Base-by-base conservation (phyloP, 2,329 filamentous ascomycete genomes). In the Calycina herbarum region DNA sequence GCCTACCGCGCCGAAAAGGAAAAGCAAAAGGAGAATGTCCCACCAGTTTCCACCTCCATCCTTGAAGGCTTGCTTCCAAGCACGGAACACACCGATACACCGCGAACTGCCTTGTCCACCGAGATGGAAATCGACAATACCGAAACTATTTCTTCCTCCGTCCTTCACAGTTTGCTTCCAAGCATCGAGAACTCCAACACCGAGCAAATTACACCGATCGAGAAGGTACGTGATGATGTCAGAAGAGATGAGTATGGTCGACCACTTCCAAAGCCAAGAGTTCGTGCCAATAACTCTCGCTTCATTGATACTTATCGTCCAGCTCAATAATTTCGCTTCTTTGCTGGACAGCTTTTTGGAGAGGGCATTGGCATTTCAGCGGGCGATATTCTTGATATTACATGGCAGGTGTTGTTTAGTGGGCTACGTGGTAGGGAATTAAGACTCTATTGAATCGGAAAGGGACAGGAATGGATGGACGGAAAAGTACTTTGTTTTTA, bases 191-290 rank as follows among this genome's bases (percentile, higher is more conserved):
- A 24, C 48, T 13, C 20, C 48, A 54, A 54, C 10, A 54, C 20
- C 48, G 8, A 24, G 24, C 48, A 54, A 54, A 10, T 13, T 54
- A 8, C 20, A 24, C 48, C 20, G 6, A 15, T n/a, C 4, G 20
- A 54, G 48, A 54, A 13, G 20, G 20, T 20, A 15, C 48, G 48
- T 13, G 20, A 54, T 24, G 20, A 54, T 54, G 48, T 27, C 10
- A 54, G 48, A 54, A 54, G 48, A 54, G 48, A 54, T 54, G 48
- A 54, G 48, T 54, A 54, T 24, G 48, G 48, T 27, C 20, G 48
- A 27, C 48, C 48, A 24, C 20, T 54, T 24, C 24, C 48, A 24
- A 54, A 54, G 20, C 48, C 48, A 27, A 54, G 20, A 54, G 48
- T 54, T 54, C 48, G 48, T 54, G 20, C 48, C 48, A 54, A 54